Conservation (phyloP, 139 green algal genomes). For the Volvox reticuliferus region DNA sequence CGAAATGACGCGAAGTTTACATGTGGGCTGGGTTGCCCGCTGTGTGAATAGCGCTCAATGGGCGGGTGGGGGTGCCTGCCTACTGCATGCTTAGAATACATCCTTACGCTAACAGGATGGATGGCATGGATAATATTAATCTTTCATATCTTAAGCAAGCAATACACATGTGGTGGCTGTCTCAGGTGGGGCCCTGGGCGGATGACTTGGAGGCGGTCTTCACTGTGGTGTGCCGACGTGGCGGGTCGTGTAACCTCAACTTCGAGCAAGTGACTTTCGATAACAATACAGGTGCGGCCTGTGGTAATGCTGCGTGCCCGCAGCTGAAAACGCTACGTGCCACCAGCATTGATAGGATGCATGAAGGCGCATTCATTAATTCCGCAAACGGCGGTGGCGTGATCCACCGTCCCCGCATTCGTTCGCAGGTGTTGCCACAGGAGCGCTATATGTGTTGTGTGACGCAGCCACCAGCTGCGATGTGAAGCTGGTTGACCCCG, state of each 20-base stretch:
- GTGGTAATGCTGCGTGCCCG: not conserved
- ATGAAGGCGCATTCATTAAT: not conserved
- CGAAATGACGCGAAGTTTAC: too few species aligned
- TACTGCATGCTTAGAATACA: too few species aligned
- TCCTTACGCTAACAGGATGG: too few species aligned
- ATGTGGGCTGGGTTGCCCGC: too few species aligned
- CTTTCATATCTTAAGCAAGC: too few species aligned
- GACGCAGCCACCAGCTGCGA: conserved; percentile 1
- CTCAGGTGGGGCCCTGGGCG: conserved; percentile 5
- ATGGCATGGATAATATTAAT: too few species aligned
- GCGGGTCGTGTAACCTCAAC: not conserved
- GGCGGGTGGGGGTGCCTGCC: too few species aligned
- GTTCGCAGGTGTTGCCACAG: conserved; percentile 21
- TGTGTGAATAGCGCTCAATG: too few species aligned
- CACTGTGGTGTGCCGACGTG: not conserved
- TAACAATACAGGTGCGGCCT: conserved; percentile 19
- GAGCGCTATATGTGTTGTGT: not conserved
- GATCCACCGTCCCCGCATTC: not conserved
- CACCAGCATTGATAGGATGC: too few species aligned
- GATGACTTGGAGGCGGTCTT: conserved; percentile 25
- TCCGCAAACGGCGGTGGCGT: not conserved
- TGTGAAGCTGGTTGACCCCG: not conserved
- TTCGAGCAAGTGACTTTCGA: not conserved
- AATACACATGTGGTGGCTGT: too few species aligned
- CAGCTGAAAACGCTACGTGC: too few species aligned